Conservation (phyloP, 2,329 filamentous ascomycete genomes). For the Pseudocercospora macadamiae region DNA sequence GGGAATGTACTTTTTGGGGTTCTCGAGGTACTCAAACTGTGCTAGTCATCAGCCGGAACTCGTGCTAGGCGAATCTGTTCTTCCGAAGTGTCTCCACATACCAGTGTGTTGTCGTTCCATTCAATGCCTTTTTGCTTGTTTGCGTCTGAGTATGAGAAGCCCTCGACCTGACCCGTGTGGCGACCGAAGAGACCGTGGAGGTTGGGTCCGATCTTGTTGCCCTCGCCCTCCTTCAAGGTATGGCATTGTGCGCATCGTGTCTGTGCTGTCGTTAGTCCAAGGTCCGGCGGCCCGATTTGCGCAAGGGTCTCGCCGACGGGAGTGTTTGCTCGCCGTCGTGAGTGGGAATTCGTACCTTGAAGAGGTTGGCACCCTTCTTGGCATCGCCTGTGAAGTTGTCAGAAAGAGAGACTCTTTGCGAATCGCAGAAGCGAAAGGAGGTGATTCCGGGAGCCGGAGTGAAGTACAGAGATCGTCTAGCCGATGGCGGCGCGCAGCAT, state of each 20-base stretch:
- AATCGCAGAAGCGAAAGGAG: not conserved
- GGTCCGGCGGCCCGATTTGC: not conserved
- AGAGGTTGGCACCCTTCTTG: conserved; percentile 97
- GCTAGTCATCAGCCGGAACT: conserved; percentile 18
- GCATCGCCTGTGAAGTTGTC: conserved; percentile 68
- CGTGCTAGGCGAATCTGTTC: not conserved
- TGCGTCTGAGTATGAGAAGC: conserved; percentile 97
- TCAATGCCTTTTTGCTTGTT: conserved; percentile 96
- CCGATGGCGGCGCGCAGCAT: not conserved
- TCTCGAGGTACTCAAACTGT: conserved; percentile 97
- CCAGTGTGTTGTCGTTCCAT: conserved; percentile 85
- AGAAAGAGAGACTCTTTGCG: not conserved
- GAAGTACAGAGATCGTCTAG: not conserved
- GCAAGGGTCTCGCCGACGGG: conserved; percentile 9
- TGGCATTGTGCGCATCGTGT: conserved; percentile 99
- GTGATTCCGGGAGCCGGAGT: not conserved
- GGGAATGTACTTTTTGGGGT: conserved; percentile 99
- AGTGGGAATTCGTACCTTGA: conserved; percentile 64
- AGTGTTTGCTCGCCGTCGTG: not conserved
- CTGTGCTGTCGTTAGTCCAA: conserved; percentile 39
- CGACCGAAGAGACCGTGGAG: conserved; percentile 97
- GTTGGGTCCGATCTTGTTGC: conserved; percentile 98
- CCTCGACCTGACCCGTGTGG: conserved; percentile 86
- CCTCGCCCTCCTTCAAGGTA: conserved; percentile 84
- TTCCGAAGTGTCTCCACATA: conserved; percentile 46